A percentile compares a stretch with the other conserved stretches of the same genome.
Evolutionary conservation across 1,139 yeast genomes (phyloP).

Genomic region (Candida sp.): DNA sequence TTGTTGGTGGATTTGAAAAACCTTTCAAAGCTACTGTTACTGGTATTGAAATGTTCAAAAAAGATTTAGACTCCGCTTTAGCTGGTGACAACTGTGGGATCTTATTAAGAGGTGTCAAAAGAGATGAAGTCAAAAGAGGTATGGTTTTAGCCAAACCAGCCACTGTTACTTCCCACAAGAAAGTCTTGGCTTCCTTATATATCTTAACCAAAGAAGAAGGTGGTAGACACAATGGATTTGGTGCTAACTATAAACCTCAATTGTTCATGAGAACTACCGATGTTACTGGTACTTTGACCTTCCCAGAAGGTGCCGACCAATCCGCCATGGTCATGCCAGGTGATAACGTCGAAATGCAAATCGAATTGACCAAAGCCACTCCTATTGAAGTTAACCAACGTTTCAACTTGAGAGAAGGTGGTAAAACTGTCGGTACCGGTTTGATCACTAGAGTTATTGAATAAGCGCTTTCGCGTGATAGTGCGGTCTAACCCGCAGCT

Average conservation of each 20-base stretch:
- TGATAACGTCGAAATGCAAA: slow-evolving; percentile 96
- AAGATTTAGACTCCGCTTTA: slow-evolving; percentile 95
- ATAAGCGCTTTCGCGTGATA: slow-evolving; percentile 21
- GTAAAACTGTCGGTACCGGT: slow-evolving; percentile 99
- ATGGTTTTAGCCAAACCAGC: slow-evolving; percentile 97
- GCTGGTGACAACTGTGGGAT: slow-evolving; percentile 99
- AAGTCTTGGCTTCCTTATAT: slow-evolving; percentile 91
- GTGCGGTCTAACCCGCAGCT: no score
- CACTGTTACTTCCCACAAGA: slow-evolving; percentile 88
- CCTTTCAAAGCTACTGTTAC: slow-evolving; percentile 94
- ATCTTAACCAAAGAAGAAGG: slow-evolving; percentile 96
- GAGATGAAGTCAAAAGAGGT: slow-evolving; percentile 97
- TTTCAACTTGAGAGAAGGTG: slow-evolving; percentile 99
- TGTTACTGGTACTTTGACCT: slow-evolving; percentile 85
- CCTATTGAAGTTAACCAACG: slow-evolving; percentile 97
- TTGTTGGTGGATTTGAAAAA: slow-evolving; percentile 86
- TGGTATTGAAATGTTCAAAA: slow-evolving; percentile 99
- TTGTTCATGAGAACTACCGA: slow-evolving; percentile 95
- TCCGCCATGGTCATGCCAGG: slow-evolving; percentile 96
- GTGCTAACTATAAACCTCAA: slow-evolving; percentile 98
- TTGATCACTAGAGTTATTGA: slow-evolving; percentile 91
- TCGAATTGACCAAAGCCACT: slow-evolving; percentile 86
- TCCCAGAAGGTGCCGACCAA: slow-evolving; percentile 87
- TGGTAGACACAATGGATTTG: slow-evolving; percentile 98
- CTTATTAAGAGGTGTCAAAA: slow-evolving; percentile 95